Base-by-base conservation (phyloP, 2,329 filamentous ascomycete species). In the Cytospora piceicola region DNA sequence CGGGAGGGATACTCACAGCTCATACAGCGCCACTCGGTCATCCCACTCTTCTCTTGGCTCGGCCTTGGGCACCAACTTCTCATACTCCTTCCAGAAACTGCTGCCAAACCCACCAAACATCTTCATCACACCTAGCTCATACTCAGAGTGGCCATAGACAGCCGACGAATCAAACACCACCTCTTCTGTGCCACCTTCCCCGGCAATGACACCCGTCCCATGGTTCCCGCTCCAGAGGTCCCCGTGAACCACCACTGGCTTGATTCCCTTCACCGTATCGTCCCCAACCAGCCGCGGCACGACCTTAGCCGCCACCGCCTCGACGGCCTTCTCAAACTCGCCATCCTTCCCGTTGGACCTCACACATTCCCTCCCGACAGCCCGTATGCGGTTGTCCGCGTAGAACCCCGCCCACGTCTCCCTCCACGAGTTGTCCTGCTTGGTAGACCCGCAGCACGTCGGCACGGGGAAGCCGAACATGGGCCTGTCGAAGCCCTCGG, bases 171-270 rank as follows among this genome's bases (percentile, higher is more conserved):
- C 94, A 73, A 88, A 97, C 1, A 96, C 86, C 0, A 97, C 87
- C 69, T 93, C 89, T 70, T 94, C 91, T 0, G 82, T 78, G 1
- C 80, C 82, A 0, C 82, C 81, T 49, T 77, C 71, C 4, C 76
- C 76, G 30, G 73, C 80, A 61, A 96, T 89, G 52, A 80, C 81
- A 0, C 90, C 93, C 4, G 80, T 77, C 14, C 87, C 86, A 58
- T 90, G 87, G 76, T 97, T 97, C 0, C 94, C 94, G 69, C 88
- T 91, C 94, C 94, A 97, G n/a, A 97, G 77, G 78, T 97, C 94
- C 0, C 94, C 94, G 73, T 98, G 94, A 0, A 97, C 82, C 7
- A 96, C 85, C 0, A 95, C 93, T 0, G 94, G 93, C n/a, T 75
- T 80, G 30, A 95, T 82, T 0, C 83, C 84, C 57, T 85, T 79